Conservation (phyloP, 306 rosid species). For the Ormosia semicastrata region DNA sequence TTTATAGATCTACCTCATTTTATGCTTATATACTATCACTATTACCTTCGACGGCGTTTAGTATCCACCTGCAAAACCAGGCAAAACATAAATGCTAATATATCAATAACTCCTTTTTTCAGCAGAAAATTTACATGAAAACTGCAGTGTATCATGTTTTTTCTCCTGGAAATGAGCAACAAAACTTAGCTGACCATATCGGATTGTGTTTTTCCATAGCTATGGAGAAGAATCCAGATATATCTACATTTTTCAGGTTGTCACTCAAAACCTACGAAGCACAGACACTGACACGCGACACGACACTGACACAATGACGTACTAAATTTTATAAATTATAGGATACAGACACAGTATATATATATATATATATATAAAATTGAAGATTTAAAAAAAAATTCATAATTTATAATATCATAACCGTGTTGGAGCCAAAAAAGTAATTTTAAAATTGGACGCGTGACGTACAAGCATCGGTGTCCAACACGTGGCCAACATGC, state of each 20-base stretch:
- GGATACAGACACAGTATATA: no score
- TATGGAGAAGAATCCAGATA: not conserved
- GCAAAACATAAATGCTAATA: constrained; percentile 9
- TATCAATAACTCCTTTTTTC: not conserved
- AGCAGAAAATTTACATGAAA: not conserved
- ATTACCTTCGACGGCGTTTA: constrained; percentile 85
- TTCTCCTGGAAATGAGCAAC: not conserved
- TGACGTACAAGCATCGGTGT: no score
- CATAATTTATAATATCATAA: no score
- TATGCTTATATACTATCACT: constrained; percentile 27
- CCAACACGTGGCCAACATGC: no score
- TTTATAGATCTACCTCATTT: constrained; percentile 39
- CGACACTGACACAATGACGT: no score
- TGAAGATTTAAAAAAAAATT: no score
- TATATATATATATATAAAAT: no score
- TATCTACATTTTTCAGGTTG: not conserved
- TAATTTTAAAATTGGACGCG: no score
- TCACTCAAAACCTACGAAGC: not conserved
- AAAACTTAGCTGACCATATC: constrained; percentile 1
- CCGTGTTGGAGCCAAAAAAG: no score
- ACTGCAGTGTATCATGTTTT: not conserved
- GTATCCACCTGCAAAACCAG: constrained; percentile 76
- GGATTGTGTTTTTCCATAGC: not conserved
- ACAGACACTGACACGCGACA: no score
- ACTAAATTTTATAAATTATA: no score